A percentile compares a stretch with the other conserved stretches of the same genome.
These are phyloP conservation scores for Musa balbisiana DNA, from an alignment of 202 grass and related monocot genomes.

Conservation along the genomic window DNA sequence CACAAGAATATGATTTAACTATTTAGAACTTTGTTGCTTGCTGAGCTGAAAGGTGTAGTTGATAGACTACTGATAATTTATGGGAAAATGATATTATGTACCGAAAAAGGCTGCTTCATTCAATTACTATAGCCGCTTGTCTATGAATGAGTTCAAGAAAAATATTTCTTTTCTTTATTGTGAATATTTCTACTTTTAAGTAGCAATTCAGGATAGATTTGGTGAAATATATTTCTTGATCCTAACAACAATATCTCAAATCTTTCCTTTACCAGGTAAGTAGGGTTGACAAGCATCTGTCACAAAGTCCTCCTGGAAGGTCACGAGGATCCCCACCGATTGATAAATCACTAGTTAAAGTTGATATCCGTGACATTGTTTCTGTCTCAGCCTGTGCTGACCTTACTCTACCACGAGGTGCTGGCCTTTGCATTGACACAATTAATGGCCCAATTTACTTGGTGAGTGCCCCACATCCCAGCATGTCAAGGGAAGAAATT, in stretches of 20 bases:
- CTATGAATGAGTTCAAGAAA: neutral
- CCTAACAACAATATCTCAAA: neutral
- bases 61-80: no score
- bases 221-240: neutral
- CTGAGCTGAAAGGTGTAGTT: no score
- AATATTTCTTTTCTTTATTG: no score
- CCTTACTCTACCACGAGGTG: slow-evolving; percentile 76
- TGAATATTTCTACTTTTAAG: neutral
- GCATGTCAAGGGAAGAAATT: neutral
- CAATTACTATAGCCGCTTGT: neutral
- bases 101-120: neutral
- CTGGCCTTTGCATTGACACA: slow-evolving; percentile 75
- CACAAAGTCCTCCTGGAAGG: slow-evolving; percentile 31
- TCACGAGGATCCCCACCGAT: slow-evolving; percentile 11
- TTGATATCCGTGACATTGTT: slow-evolving; percentile 66
- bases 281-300: slow-evolving; percentile 39
- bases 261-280: slow-evolving; percentile 31
- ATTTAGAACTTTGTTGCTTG: no score
- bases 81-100: no score
- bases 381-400: slow-evolving; percentile 76
- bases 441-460: slow-evolving; percentile 65
- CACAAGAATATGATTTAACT: no score
- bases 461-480: slow-evolving; percentile 31
- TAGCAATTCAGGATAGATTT: neutral
- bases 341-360: slow-evolving; percentile 54